Evolutionary conservation across 2,329 filamentous ascomycete species (phyloP).

Genomic region (Fonsecaea pugnacius): DNA sequence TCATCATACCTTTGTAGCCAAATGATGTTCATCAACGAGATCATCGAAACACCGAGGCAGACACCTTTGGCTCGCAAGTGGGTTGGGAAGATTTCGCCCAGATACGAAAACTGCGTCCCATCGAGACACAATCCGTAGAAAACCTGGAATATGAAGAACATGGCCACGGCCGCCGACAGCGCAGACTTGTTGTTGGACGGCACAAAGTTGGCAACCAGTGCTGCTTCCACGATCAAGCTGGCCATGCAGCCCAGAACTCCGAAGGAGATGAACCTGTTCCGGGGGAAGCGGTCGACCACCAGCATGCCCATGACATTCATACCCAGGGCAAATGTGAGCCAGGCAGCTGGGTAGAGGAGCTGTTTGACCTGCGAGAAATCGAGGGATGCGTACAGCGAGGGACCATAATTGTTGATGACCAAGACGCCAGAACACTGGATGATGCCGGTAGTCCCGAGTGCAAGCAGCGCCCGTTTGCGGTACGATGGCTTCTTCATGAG

Average conservation of each 20-base stretch:
- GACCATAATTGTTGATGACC: conserved; percentile 53
- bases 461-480: conserved; percentile 31
- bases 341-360: conserved; percentile 33
- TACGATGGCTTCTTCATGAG: conserved; percentile 33
- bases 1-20: conserved; percentile 38
- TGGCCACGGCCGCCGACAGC: conserved; percentile 46
- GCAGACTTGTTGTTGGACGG: conserved; percentile 42
- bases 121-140: conserved; percentile 52
- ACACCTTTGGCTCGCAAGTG: conserved; percentile 42
- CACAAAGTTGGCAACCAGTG: conserved; percentile 44
- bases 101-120: conserved; percentile 54
- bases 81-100: conserved; percentile 53
- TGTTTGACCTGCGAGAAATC: conserved; percentile 46
- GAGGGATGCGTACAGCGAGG: conserved; percentile 51
- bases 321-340: conserved; percentile 34
- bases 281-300: conserved; percentile 32
- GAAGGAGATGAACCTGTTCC: conserved; percentile 34
- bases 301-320: conserved; percentile 30
- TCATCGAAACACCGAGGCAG: conserved; percentile 43
- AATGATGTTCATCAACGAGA: conserved; percentile 46
- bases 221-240: conserved; percentile 48
- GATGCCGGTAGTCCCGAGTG: conserved; percentile 29
- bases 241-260: conserved; percentile 48
- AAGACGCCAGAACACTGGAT: conserved; percentile 42
- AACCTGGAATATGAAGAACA: conserved; percentile 48